A percentile compares a stretch with the other conserved stretches of the same genome.
Conservation (phyloP, 2,329 filamentous ascomycete species). For the Rosellinia necatrix region DNA sequence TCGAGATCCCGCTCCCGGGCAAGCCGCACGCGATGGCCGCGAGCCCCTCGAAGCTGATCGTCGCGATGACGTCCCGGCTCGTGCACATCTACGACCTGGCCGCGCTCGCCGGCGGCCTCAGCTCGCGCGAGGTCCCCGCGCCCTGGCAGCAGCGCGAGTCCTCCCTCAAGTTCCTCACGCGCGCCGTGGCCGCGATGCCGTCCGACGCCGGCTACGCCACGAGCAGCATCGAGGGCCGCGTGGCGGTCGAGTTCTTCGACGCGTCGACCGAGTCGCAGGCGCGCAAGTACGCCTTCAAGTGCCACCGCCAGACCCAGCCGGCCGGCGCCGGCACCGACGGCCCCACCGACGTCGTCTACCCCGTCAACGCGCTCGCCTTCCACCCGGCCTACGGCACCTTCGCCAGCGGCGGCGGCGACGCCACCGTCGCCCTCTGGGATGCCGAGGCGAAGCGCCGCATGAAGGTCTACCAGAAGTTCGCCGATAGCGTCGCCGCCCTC, state of each 20-base stretch:
- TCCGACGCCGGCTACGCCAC: slow-evolving; percentile 93
- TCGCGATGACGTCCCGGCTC: slow-evolving; percentile 93
- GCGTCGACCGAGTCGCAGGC: slow-evolving; percentile 84
- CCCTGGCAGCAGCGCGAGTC: slow-evolving; percentile 95
- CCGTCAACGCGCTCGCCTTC: slow-evolving; percentile 88
- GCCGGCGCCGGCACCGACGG: slow-evolving; percentile 57
- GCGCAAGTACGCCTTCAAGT: slow-evolving; percentile 98
- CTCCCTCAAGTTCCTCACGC: slow-evolving; percentile 93
- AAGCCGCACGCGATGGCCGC: slow-evolving; percentile 89
- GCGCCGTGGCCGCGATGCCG: slow-evolving; percentile 93
- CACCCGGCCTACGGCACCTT: slow-evolving; percentile 85
- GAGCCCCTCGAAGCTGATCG: slow-evolving; percentile 79
- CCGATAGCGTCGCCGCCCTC: slow-evolving; percentile 76
- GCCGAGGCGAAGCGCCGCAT: slow-evolving; percentile 88
- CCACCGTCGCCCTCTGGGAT: slow-evolving; percentile 92
- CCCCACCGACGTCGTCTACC: slow-evolving; percentile 81
- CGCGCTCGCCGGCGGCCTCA: slow-evolving; percentile 61
- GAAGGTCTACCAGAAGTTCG: slow-evolving; percentile 84
- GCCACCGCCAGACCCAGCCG: slow-evolving; percentile 77
- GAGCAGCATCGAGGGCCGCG: slow-evolving; percentile 89
- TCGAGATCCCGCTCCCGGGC: slow-evolving; percentile 72
- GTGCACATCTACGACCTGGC: slow-evolving; percentile 92
- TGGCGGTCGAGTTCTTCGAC: slow-evolving; percentile 98
- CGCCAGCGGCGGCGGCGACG: slow-evolving; percentile 86
- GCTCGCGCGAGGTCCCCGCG: slow-evolving; percentile 52